These are phyloP conservation scores for Metschnikowia corniflorae DNA, from an alignment of 805 yeast genomes.

Conservation along the genomic window DNA sequence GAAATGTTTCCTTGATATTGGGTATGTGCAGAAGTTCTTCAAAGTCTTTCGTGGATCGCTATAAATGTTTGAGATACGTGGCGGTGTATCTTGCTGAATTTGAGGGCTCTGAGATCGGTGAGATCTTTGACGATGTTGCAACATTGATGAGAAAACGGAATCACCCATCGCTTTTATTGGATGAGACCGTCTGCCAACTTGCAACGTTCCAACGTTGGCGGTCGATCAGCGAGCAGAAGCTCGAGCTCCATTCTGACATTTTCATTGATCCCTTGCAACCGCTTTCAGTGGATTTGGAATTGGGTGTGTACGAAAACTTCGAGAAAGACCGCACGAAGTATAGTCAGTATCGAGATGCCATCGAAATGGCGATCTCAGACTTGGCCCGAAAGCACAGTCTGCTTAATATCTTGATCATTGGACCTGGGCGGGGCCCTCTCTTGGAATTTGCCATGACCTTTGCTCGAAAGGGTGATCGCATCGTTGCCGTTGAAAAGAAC, in stretches of 20 bases:
- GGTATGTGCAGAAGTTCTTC: neutral
- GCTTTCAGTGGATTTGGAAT: conserved; percentile 50
- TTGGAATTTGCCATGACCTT: conserved; percentile 41
- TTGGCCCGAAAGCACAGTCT: conserved; percentile 1
- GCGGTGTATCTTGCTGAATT: conserved; percentile 5
- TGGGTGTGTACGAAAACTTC: conserved; percentile 61
- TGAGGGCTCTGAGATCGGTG: neutral
- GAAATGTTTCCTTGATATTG: conserved; percentile 1
- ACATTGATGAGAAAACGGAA: neutral
- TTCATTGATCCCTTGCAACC: conserved; percentile 69
- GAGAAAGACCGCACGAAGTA: conserved; percentile 73
- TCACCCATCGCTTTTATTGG: conserved; percentile 3
- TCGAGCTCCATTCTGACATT: conserved; percentile 7
- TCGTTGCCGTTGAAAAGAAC: conserved; percentile 71
- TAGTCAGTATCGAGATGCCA: conserved; percentile 61
- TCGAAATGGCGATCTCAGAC: conserved; percentile 48
- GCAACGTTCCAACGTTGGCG: conserved; percentile 4
- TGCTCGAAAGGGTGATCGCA: conserved; percentile 11
- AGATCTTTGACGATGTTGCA: neutral
- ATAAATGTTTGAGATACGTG: conserved; percentile 11
- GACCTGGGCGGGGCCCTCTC: conserved; percentile 88
- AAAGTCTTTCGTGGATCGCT: neutral
- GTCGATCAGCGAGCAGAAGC: neutral
- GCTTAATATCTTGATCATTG: conserved; percentile 54
- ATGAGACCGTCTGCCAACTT: neutral